These are phyloP conservation scores for Dactylis glomerata DNA, from an alignment of 176 grass and related monocot genomes.

Conservation along the genomic window DNA sequence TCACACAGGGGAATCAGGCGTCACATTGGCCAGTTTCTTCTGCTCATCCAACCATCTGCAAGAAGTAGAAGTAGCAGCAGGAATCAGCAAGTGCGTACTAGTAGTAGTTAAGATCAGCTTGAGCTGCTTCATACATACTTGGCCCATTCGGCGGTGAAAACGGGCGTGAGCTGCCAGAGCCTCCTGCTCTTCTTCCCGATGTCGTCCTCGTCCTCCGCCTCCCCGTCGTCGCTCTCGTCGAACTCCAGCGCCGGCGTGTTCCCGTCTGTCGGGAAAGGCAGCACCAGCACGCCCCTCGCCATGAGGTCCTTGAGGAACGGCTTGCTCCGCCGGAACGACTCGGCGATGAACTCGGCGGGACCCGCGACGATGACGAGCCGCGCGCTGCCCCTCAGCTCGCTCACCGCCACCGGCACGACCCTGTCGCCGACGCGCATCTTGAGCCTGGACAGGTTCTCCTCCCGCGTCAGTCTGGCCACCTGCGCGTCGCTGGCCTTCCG, in stretches of 20 bases:
- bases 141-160: constrained; percentile 58
- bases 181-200: constrained; percentile 45
- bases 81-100: too few relatives aligned
- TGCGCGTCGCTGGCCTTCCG: constrained; percentile 72
- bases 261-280: constrained; percentile 76
- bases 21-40: constrained; percentile 84
- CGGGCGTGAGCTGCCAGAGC: constrained; percentile 78
- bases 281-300: constrained; percentile 74
- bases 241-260: constrained; percentile 40
- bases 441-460: constrained; percentile 79
- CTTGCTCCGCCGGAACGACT: constrained; percentile 74
- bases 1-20: constrained; percentile 77
- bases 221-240: neutral
- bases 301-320: constrained; percentile 56
- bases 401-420: constrained; percentile 43
- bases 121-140: constrained; percentile 35
- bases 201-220: constrained; percentile 1
- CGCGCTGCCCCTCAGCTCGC: constrained; percentile 71
- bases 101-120: too few relatives aligned
- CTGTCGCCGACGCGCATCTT: constrained; percentile 47
- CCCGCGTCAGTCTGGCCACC: constrained; percentile 73
- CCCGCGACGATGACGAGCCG: constrained; percentile 84
- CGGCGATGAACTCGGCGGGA: constrained; percentile 57
- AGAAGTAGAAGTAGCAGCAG: neutral
- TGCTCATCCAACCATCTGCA: constrained; percentile 86